Evolutionary conservation across 2,329 filamentous ascomycete genomes (phyloP).

Genomic region (Pseudogymnoascus sp.): DNA sequence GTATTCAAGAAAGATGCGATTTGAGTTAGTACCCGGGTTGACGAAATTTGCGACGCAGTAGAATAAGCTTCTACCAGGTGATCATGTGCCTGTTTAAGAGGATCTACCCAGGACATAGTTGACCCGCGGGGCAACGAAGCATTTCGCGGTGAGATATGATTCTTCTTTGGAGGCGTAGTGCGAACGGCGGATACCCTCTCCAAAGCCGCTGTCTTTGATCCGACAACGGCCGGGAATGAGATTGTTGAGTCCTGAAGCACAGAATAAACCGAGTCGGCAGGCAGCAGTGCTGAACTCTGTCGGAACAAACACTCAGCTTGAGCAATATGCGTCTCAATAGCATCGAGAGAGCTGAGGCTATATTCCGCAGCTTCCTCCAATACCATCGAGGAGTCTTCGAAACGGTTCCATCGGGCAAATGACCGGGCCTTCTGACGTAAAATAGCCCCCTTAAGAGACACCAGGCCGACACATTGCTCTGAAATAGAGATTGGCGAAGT

Average conservation of each 20-base stretch:
- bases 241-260: conserved; percentile 89
- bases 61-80: conserved; percentile 56
- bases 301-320: conserved; percentile 62
- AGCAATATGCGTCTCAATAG: conserved; percentile 47
- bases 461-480: conserved; percentile 29
- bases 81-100: conserved; percentile 58
- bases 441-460: conserved; percentile 41
- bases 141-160: not conserved
- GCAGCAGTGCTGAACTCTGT: conserved; percentile 64
- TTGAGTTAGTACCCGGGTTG: conserved; percentile 49
- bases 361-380: conserved; percentile 45
- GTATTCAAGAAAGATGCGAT: conserved; percentile 58
- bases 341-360: conserved; percentile 35
- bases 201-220: conserved; percentile 16
- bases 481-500: conserved; percentile 17
- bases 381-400: conserved; percentile 48
- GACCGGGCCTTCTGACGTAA: conserved; percentile 44
- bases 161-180: conserved; percentile 22
- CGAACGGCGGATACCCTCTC: conserved; percentile 19
- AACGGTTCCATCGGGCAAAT: conserved; percentile 35
- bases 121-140: not conserved
- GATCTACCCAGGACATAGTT: conserved; percentile 43
- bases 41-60: conserved; percentile 41
- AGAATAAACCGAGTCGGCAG: conserved; percentile 75
- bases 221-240: conserved; percentile 64